Evolutionary conservation across 257 asterid species (phyloP), one percentile per base, ranked within the genome.

Genomic region (Solanum medicagineum): DNA sequence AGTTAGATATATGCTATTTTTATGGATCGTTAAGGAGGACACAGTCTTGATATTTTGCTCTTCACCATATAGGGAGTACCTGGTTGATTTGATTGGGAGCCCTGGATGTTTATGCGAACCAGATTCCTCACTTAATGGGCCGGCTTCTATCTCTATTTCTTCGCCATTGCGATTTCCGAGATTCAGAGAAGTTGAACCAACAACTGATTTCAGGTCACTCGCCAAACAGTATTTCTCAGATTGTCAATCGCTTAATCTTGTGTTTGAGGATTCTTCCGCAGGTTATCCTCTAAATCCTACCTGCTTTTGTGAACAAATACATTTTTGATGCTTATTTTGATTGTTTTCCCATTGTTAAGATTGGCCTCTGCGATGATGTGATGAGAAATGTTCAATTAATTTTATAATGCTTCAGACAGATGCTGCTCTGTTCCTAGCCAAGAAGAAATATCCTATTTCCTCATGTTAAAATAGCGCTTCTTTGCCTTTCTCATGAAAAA

Each of bases 141-240:
- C 98, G 85, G 90, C 94, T 86, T 95, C 98, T 83, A 93, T 97
- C 90, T 91, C 97, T 85, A 94, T 97, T 89, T 92, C 96, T 86
- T 97, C 99, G 60, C 99, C 99, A 69, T 85, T 97, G 92, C 92
- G 97, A 86, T 93, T 97, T 87, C 98, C 98, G 51, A 90, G 95
- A 57, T 92, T 92, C 87, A 93, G 95, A 91, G 91, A 85, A 91
- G 94, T 91, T 93, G 94, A 90, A 88, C 91, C 93, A 68, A 47
- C 91, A 87, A 87, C 88, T 89, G 97, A 93, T 90, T 97, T 92
- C 91, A 91, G 94, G 89, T 91, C 91, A 84, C 89, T 97, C 92
- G 99, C 99, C 83, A 92, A 91, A 89, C 97, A 93, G 90, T 97
- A 92, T 87, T 94, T 97, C 90, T 86, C 94, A 29, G 98, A 93